Evolutionary conservation across 2,329 filamentous ascomycete genomes (phyloP).

Genomic region (Aspergillus viridinutans): DNA sequence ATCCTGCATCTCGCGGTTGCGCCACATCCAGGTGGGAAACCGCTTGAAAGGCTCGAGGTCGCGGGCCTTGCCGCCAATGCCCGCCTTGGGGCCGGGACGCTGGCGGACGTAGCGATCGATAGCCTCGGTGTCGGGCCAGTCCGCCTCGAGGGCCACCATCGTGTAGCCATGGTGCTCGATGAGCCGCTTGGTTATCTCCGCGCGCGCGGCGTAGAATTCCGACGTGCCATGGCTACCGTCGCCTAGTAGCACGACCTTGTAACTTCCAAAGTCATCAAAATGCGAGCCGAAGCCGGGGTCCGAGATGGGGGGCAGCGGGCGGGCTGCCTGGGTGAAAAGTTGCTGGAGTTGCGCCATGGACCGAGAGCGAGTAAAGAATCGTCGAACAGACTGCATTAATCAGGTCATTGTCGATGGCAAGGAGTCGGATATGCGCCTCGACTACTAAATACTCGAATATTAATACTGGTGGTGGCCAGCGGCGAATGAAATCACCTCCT

Average conservation of each 20-base stretch:
- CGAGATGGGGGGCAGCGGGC: conserved; percentile 33
- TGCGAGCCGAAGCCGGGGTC: conserved; percentile 36
- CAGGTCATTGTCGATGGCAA: background rate
- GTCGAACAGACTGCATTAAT: background rate
- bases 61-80: conserved; percentile 22
- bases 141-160: conserved; percentile 49
- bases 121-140: conserved; percentile 52
- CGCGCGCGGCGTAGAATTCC: conserved; percentile 51
- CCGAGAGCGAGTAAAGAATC: background rate
- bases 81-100: conserved; percentile 35
- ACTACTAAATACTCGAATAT: background rate
- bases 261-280: conserved; percentile 40
- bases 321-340: conserved; percentile 32
- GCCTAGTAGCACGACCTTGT: conserved; percentile 43
- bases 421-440: background rate
- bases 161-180: conserved; percentile 50
- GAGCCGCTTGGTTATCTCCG: conserved; percentile 49
- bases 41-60: conserved; percentile 43
- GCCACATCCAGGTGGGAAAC: conserved; percentile 56
- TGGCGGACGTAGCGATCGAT: conserved; percentile 50
- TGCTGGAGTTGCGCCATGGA: conserved; percentile 30
- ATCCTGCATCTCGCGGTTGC: conserved; percentile 49
- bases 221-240: conserved; percentile 52
- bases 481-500: conserved; percentile 18
- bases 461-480: background rate